Evolutionary conservation across 352 stramenopile genomes (phyloP).

Genomic region (Phytophthora pinifolia): DNA sequence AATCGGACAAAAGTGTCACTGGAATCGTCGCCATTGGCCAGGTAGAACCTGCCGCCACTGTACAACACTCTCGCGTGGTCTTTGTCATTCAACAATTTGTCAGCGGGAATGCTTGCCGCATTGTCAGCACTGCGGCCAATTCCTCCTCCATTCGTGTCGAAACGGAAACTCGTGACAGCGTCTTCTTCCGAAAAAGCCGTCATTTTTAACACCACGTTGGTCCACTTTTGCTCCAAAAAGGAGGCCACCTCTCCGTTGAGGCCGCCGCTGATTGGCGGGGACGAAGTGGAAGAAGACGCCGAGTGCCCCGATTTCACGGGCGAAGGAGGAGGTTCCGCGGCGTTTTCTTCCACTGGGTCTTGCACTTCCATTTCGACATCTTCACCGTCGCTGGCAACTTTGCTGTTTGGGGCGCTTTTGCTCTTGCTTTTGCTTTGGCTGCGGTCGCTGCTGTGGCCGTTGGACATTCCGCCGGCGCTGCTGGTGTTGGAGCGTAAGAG

Average conservation of each 20-base stretch:
- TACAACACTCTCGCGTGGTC: constrained; percentile 66
- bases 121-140: constrained; percentile 60
- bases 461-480: constrained; percentile 25
- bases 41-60: constrained; percentile 61
- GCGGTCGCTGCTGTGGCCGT: constrained; percentile 16
- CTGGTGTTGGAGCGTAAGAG: constrained; percentile 50
- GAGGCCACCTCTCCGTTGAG: constrained; percentile 13
- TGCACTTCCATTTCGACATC: constrained; percentile 5
- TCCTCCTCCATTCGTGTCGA: constrained; percentile 46
- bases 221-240: constrained; percentile 55
- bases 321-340: constrained; percentile 12
- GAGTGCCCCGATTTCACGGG: constrained; percentile 14
- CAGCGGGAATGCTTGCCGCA: constrained; percentile 66
- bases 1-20: constrained; percentile 76
- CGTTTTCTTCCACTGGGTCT: constrained; percentile 20
- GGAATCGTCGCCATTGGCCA: constrained; percentile 49
- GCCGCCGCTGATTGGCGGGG: constrained; percentile 15
- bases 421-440: constrained; percentile 13
- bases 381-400: constrained; percentile 7
- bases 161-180: constrained; percentile 71
- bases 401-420: constrained; percentile 29
- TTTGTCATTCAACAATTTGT: constrained; percentile 54
- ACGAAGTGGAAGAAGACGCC: constrained; percentile 11
- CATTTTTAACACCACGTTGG: constrained; percentile 84
- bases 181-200: constrained; percentile 78